Base-by-base conservation (phyloP, 768 basidiomycete genomes). In the Collybia sp. region DNA sequence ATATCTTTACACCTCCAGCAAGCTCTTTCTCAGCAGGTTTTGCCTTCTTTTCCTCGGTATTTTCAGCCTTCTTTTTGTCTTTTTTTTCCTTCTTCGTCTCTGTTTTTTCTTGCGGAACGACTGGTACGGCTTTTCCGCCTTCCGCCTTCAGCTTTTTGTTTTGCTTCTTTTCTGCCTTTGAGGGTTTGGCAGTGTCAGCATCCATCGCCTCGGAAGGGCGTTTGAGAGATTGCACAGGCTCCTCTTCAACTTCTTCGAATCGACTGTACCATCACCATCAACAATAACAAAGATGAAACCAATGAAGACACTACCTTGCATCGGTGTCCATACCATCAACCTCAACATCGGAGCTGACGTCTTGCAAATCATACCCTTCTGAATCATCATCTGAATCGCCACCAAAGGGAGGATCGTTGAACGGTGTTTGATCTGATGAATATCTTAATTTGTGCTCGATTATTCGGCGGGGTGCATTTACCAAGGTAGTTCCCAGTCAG, bases 401-500 rank as follows among this genome's bases (percentile, higher is more conserved):
- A 30, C 61, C 69, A 51, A 62, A 72, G 2, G 80, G 77, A 18
- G 75, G 69, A 33, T 75, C 68, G 50, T 83, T 75, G 8, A 65
- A 56, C 19, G 67, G 63, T 5, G 54, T 48, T 59, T 86, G 83
- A 53, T 83, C 85, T 87, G 47, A 19, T 31, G 18, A 33, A 30
- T 20, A 30, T 43, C 43, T n/a, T 41, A 8, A 25, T 25, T 25
- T 8, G 25, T 8, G 25, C 25, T 25, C 25, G 25, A 25, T 25
- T 25, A 36, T 42, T 45, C 15, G 43, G 32, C 3, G 39, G 31
- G 33, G 32, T 39, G 58, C 72, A 38, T 25, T 25, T 64, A 86
- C 87, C 80, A 60, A 93, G 79, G 64, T 91, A 93, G 66, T 93
- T 91, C 45, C 92, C 91, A 51, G 83, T 82, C 50, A 93, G 66